phyloP scores from a whole-genome alignment of 805 yeast genomes.

The Saccharomyces eubayanus region DNA sequence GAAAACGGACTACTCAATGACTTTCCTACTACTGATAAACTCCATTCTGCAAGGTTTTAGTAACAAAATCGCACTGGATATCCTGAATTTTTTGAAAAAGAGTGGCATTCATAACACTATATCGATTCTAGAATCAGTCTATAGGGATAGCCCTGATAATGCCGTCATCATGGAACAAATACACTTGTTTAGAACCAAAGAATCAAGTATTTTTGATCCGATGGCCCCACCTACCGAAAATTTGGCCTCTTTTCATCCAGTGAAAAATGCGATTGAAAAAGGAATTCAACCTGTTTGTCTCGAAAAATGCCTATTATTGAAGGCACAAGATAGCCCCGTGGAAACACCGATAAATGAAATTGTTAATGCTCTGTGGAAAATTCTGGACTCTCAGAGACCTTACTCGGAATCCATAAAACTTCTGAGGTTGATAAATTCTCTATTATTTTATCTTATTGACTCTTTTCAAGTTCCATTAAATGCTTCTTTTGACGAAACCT shows the following conservation, averaged over 20 bases:
- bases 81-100: slow-evolving; percentile 49
- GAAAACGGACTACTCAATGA: slow-evolving; percentile 1
- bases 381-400: slow-evolving; percentile 45
- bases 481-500: slow-evolving; percentile 29
- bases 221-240: slow-evolving; percentile 22
- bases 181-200: slow-evolving; percentile 37
- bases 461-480: slow-evolving; percentile 37
- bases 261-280: slow-evolving; percentile 14
- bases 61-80: slow-evolving; percentile 39
- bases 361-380: slow-evolving; percentile 42
- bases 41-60: slow-evolving; percentile 45
- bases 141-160: slow-evolving; percentile 35
- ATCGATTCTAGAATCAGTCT: slow-evolving; percentile 35
- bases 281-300: slow-evolving; percentile 22
- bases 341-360: slow-evolving; percentile 55
- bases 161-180: slow-evolving; percentile 61
- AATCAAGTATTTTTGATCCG: slow-evolving; percentile 29
- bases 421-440: slow-evolving; percentile 39
- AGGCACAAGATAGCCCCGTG: slow-evolving; percentile 50
- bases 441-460: slow-evolving; percentile 58
- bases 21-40: slow-evolving; percentile 58
- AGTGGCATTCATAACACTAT: slow-evolving; percentile 50
- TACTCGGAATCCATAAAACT: slow-evolving; percentile 37
- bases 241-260: neutral
- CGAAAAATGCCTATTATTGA: slow-evolving; percentile 15